Base-by-base conservation (phyloP, 2,329 filamentous ascomycete genomes). In the Pseudogymnoascus sp. region DNA sequence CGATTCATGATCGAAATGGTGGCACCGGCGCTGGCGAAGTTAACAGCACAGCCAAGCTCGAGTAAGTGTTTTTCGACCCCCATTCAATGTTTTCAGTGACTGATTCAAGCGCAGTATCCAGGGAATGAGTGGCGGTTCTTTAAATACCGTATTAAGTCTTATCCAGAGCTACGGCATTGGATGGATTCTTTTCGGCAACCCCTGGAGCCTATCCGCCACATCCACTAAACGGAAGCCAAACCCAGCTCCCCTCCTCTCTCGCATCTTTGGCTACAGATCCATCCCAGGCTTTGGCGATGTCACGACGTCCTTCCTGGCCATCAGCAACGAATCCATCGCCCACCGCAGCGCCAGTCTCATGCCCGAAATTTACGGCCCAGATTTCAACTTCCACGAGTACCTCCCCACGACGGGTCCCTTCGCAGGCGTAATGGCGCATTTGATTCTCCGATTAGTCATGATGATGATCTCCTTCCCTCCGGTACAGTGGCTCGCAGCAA, bases 1-100 rank as follows among this genome's bases (percentile, higher is more conserved):
- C 43, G 25, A 61, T 62, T 18, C 43, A 47, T 35, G 22, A 35
- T 11, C 43, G 57, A 12, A 18, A 50, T 7, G 41, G 35, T 2
- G 35, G 36, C 4, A 5, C 15, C 25, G 41, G 58, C 8, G 33
- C 58, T 7, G 38, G 43, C 22, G 61, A 62, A 28, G 41, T 62
- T 6, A 60, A 57, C 39, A 60, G 61, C 58, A 60, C 61, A 11
- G 58, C 61, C 18, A 62, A 61, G 37, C 61, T 62, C 6, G 58
- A 62, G 43, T 53, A 18, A 4, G 43, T n/a, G 6, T 18, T 53
- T 25, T 53, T 53, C 25, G 15, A 30, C 2, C n/a, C n/a, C 25
- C n/a, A 53, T 33, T 33, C 9, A 53, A 53, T 53, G 1, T 3
- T 28, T 53, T 12, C 15, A 6, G 4, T 18, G 12, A 33, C 25